These are phyloP conservation scores for Aquilaria yunnanensis DNA, from an alignment of 345 rosid genomes.

Conservation along the genomic window DNA sequence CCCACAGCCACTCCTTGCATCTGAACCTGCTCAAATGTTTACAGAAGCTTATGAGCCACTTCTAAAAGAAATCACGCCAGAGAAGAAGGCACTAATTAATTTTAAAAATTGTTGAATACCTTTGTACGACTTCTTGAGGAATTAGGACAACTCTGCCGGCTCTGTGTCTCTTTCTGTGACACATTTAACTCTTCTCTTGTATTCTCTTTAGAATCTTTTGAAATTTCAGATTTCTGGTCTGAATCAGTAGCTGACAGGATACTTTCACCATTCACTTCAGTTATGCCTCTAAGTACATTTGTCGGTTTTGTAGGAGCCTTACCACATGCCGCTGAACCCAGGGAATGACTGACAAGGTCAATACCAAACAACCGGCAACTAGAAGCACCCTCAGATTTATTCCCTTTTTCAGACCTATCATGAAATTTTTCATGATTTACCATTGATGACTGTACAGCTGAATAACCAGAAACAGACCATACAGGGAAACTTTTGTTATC, in stretches of 20 bases:
- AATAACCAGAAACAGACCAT: constrained; percentile 33
- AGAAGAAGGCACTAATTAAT: not conserved
- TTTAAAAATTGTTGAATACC: constrained; percentile 38
- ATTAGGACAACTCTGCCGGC: constrained; percentile 40
- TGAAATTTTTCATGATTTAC: constrained; percentile 48
- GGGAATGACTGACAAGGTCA: constrained; percentile 40
- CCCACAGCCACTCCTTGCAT: constrained; percentile 80
- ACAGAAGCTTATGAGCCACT: not conserved
- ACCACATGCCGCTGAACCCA: constrained; percentile 22
- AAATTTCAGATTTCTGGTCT: constrained; percentile 37
- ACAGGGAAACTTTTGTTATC: constrained; percentile 24
- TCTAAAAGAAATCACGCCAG: no score
- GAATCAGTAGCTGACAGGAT: constrained; percentile 18
- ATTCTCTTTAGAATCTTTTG: constrained; percentile 46
- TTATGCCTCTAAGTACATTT: constrained; percentile 22
- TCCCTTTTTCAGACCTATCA: constrained; percentile 28
- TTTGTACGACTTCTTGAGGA: constrained; percentile 57
- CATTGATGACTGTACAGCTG: constrained; percentile 30
- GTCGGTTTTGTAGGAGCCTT: constrained; percentile 29
- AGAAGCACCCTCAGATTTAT: constrained; percentile 28
- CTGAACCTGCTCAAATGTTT: constrained; percentile 41
- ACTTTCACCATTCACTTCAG: constrained; percentile 25
- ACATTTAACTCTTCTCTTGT: constrained; percentile 40
- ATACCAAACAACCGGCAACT: constrained; percentile 64
- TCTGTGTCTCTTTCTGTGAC: constrained; percentile 54